Evolutionary conservation across 495 filamentous ascomycete species (phyloP).

Genomic region (Talaromyces borbonicus): DNA sequence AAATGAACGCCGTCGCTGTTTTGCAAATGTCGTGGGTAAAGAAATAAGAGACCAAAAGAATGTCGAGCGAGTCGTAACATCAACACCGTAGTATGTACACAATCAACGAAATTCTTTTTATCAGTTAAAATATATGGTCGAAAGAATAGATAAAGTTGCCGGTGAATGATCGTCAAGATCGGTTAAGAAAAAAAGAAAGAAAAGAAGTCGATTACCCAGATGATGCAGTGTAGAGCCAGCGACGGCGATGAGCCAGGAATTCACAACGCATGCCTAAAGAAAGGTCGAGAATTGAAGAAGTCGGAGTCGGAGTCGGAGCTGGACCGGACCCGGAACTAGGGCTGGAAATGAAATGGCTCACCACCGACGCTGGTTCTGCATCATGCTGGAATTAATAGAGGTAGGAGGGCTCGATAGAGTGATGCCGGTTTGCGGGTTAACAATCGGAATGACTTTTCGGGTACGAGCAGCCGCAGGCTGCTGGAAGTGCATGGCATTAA

Average conservation of each 20-base stretch:
- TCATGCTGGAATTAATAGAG: constrained; percentile 77
- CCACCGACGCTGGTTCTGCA: constrained; percentile 65
- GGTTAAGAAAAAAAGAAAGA: background rate
- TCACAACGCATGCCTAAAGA: constrained; percentile 5
- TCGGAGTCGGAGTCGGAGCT: too few relatives aligned
- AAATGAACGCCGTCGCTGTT: constrained; percentile 8
- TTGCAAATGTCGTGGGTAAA: constrained; percentile 3
- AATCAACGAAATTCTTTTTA: constrained; percentile 4
- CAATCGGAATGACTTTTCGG: constrained; percentile 95
- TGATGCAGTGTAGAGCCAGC: constrained; percentile 1
- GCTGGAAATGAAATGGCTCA: constrained; percentile 21
- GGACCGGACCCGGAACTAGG: background rate
- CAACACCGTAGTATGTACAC: constrained; percentile 7
- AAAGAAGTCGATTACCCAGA: background rate
- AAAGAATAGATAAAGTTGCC: background rate
- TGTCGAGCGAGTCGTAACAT: constrained; percentile 2
- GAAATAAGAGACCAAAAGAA: background rate
- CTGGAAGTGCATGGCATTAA: constrained; percentile 63
- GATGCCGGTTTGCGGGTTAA: constrained; percentile 90
- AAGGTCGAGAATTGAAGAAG: background rate
- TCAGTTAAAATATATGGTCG: background rate
- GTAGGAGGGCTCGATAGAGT: constrained; percentile 81
- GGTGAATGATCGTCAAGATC: constrained; percentile 6
- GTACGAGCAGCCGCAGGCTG: constrained; percentile 79
- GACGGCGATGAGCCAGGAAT: constrained; percentile 2